Evolutionary conservation across 495 filamentous ascomycete species (phyloP).

Genomic region (Aspergillus cavernicola): DNA sequence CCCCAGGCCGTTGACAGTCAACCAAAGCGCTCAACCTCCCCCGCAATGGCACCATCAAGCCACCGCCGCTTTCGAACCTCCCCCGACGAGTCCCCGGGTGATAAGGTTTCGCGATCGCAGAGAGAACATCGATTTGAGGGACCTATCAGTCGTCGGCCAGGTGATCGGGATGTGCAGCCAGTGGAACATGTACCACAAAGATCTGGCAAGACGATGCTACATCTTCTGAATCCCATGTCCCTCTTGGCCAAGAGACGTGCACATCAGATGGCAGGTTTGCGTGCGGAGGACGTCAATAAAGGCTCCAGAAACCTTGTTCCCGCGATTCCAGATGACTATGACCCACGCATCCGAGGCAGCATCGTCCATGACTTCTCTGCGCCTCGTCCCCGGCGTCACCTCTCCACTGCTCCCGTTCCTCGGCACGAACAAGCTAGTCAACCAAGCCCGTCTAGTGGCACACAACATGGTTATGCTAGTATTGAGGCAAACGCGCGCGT

Average conservation of each 20-base stretch:
- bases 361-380: constrained; percentile 89
- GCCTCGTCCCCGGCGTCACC: constrained; percentile 60
- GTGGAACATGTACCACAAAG: constrained; percentile 33
- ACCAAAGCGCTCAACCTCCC: constrained; percentile 29
- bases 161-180: constrained; percentile 30
- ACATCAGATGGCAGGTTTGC: constrained; percentile 40
- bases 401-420: constrained; percentile 37
- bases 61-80: constrained; percentile 36
- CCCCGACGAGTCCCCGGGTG: constrained; percentile 27
- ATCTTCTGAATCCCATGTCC: constrained; percentile 66
- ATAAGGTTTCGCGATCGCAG: constrained; percentile 25
- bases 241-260: constrained; percentile 58
- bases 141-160: constrained; percentile 18
- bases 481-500: neutral
- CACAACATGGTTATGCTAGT: constrained; percentile 3
- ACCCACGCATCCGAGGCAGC: constrained; percentile 80
- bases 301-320: constrained; percentile 51
- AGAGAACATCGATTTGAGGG: constrained; percentile 29
- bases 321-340: constrained; percentile 67
- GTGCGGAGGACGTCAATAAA: constrained; percentile 46
- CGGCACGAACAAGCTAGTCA: constrained; percentile 5
- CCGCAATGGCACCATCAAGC: constrained; percentile 22
- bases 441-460: constrained; percentile 15
- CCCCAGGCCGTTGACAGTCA: constrained; percentile 22
- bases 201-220: constrained; percentile 57